Evolutionary conservation across 495 filamentous ascomycete species (phyloP).

Genomic region (Tricharina praecox): DNA sequence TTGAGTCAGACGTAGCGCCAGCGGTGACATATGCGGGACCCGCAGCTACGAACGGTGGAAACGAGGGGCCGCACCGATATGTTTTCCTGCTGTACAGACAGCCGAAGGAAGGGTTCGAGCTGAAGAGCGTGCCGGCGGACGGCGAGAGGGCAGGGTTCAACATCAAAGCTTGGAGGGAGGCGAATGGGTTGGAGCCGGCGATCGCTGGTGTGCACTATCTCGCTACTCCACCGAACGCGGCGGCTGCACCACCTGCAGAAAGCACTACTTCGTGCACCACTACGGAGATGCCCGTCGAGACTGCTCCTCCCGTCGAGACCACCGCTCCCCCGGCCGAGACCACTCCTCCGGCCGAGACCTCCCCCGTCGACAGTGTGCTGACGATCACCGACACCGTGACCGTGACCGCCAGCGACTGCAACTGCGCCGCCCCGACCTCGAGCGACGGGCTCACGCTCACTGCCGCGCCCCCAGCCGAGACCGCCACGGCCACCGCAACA

Average conservation of each 20-base stretch:
- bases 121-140: slow-evolving; percentile 4
- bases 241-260: not conserved
- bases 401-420: slow-evolving; percentile 2
- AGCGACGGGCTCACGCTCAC: not conserved
- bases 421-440: not conserved
- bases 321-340: not conserved
- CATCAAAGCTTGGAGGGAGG: slow-evolving; percentile 11
- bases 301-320: not conserved
- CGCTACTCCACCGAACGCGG: slow-evolving; percentile 4
- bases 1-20: not conserved
- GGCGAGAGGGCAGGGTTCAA: slow-evolving; percentile 13
- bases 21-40: slow-evolving; percentile 15
- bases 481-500: slow-evolving; percentile 3
- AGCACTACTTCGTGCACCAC: slow-evolving; percentile 9
- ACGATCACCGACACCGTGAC: slow-evolving; percentile 5
- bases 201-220: slow-evolving; percentile 19
- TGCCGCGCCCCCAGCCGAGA: not conserved
- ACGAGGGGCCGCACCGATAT: slow-evolving; percentile 15
- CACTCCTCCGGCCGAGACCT: not conserved
- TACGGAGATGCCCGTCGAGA: not conserved
- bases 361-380: not conserved
- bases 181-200: slow-evolving; percentile 12
- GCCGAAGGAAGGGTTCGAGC: slow-evolving; percentile 5
- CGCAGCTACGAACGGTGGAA: slow-evolving; percentile 3
- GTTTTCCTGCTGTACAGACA: slow-evolving; percentile 22